Percentiles rank a stretch among this genome's conserved stretches.
These are phyloP conservation scores for Paxillus rubicundulus DNA, from an alignment of 768 basidiomycete species.

Conservation along the genomic window DNA sequence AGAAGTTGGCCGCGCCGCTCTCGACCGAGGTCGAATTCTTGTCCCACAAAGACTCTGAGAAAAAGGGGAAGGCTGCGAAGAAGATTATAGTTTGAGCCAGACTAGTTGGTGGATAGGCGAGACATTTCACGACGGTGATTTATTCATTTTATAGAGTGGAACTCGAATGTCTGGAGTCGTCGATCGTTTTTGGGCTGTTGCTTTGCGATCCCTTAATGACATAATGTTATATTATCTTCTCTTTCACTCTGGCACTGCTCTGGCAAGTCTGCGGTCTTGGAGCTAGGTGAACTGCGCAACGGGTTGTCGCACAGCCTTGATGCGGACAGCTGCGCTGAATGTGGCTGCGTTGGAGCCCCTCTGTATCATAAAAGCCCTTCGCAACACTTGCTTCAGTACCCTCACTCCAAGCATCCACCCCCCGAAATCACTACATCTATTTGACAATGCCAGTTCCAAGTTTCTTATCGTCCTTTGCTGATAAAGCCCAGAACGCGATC, in stretches of 20 bases:
- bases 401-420: no score
- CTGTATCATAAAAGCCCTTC: conserved; percentile 18
- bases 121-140: conserved; percentile 24
- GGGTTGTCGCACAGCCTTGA: background rate
- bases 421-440: conserved; percentile 4
- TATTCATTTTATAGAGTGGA: conserved; percentile 31
- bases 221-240: conserved; percentile 16
- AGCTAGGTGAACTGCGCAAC: background rate
- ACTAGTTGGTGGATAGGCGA: conserved; percentile 12
- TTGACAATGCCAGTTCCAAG: conserved; percentile 54
- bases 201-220: conserved; percentile 24
- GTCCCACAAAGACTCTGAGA: conserved; percentile 94
- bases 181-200: conserved; percentile 18
- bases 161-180: conserved; percentile 17
- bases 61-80: conserved; percentile 82
- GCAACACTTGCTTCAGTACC: conserved; percentile 6
- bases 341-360: conserved; percentile 10
- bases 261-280: no score
- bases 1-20: conserved; percentile 78
- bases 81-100: conserved; percentile 65
- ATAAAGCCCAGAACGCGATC: conserved; percentile 74
- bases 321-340: background rate
- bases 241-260: background rate
- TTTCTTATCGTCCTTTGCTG: conserved; percentile 66
- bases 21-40: conserved; percentile 94